Evolutionary conservation across 169 alveolate genomes (phyloP), one percentile per base, ranked within the genome.

Genomic region (Plasmodium yoelii): DNA sequence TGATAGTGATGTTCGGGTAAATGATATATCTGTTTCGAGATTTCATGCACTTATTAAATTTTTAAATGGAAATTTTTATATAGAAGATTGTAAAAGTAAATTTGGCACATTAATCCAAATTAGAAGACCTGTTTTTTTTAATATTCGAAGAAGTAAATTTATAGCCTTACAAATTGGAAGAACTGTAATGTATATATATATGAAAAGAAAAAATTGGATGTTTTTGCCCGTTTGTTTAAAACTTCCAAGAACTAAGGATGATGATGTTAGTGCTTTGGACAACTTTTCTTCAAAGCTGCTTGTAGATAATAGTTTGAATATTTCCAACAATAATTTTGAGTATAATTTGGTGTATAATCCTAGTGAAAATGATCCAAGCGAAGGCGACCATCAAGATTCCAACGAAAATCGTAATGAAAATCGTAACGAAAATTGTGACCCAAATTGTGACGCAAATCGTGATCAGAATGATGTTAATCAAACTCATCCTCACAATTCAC

Each of bases 11-110:
- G 90, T 98, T 13, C 93, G 99, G 64, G 93, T 98, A 49, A 94
- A 95, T 70, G 99, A 98, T 92, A 97, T 98, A 28, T 96, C 99
- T 51, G 99, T 97, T 0, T 96, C 98, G 6, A 92, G 99, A 91
- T 49, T 80, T 22, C 99, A 98, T 91, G 98, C 99, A 2, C 65
- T 70, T 42, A 88, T 98, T 56, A 92, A 94, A 61, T 95, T 73
- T 82, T 92, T 91, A 69, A 94, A 93, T 22, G 98, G 98, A 61
- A 95, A 95, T 28, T 96, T 98, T 88, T 93, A 95, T 74, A 77
- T 98, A n/a, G 96, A 97, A 73, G 99, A 98, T 92, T 93, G 94
- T 61, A 84, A 94, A 55, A 95, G 98, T 77, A 98, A 98, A 75
- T 98, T 98, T 89, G 99, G 99, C 28, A 98, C 99, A 4, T 93